phyloP scores from a whole-genome alignment of 1,284 basidiomycete species.

The Sanguinoderma infundibulare region DNA sequence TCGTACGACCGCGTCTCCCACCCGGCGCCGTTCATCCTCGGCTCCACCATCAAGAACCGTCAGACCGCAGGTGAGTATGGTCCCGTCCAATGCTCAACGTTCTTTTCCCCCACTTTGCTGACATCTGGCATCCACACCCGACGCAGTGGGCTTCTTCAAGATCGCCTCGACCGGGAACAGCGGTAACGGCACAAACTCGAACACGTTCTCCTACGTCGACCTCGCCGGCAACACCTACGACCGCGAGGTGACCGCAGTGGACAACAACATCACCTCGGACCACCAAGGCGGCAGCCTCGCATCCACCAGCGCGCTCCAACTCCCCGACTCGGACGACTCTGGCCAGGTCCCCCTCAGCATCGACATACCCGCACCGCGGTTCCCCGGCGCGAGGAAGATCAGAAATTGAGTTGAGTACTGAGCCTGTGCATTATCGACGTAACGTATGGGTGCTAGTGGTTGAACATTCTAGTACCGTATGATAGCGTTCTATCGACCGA shows the following conservation, averaged over 20 bases:
- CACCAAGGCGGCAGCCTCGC: conserved; percentile 61
- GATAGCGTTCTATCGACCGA: too few species aligned
- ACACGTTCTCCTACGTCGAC: conserved; percentile 68
- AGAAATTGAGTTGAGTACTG: conserved; percentile 10
- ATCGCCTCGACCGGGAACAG: conserved; percentile 50
- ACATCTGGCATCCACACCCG: neutral
- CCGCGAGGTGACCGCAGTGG: conserved; percentile 61
- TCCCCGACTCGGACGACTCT: conserved; percentile 19
- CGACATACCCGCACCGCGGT: conserved; percentile 40
- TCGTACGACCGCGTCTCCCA: conserved; percentile 63
- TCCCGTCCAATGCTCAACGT: neutral
- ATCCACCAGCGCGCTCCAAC: conserved; percentile 17
- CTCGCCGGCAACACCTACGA: conserved; percentile 63
- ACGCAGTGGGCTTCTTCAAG: conserved; percentile 58
- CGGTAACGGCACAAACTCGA: conserved; percentile 73
- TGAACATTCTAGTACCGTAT: neutral
- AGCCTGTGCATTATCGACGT: too few species aligned
- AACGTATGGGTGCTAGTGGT: neutral
- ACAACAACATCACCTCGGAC: conserved; percentile 66
- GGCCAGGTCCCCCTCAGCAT: conserved; percentile 27
- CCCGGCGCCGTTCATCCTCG: conserved; percentile 61
- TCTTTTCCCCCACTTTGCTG: neutral
- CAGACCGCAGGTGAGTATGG: conserved; percentile 64
- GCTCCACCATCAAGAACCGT: conserved; percentile 58
- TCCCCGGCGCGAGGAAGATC: conserved; percentile 45